Evolutionary conservation across 2,329 filamentous ascomycete species (phyloP).

Genomic region (Trichoderma pleuroti): DNA sequence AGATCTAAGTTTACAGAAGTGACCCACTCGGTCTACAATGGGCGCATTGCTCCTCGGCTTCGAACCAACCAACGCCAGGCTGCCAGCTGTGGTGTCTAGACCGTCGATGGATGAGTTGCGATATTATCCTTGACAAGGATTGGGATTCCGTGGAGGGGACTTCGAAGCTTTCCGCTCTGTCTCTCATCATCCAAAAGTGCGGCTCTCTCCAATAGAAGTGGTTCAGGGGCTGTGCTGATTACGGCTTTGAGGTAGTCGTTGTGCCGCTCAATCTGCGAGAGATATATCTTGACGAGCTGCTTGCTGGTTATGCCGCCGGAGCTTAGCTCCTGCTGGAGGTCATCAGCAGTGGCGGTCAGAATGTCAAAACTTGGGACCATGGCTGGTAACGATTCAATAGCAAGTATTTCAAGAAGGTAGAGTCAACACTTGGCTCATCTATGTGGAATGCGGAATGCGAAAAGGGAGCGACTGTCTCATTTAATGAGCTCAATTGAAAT

Average conservation of each 20-base stretch:
- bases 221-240: slow-evolving; percentile 8
- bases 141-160: slow-evolving; percentile 24
- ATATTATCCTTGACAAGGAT: slow-evolving; percentile 23
- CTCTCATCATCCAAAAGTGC: slow-evolving; percentile 21
- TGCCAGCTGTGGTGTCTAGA: slow-evolving; percentile 20
- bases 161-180: slow-evolving; percentile 7
- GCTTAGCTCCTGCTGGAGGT: background rate
- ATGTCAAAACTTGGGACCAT: background rate
- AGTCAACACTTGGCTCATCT: background rate
- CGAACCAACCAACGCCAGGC: slow-evolving; percentile 19
- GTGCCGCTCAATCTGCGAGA: slow-evolving; percentile 17
- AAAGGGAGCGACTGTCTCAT: background rate
- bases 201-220: slow-evolving; percentile 6
- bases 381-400: background rate
- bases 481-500: background rate
- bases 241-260: slow-evolving; percentile 21
- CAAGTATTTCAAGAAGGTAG: no score
- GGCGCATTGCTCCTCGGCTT: slow-evolving; percentile 18
- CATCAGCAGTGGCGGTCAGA: slow-evolving; percentile 4
- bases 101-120: slow-evolving; percentile 15
- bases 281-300: slow-evolving; percentile 20
- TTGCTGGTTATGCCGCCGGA: slow-evolving; percentile 15
- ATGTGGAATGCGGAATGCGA: background rate
- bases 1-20: background rate
- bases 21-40: slow-evolving; percentile 11